Base-by-base conservation (phyloP, 2,329 filamentous ascomycete genomes). In the Aspergillus pseudotamarii region DNA sequence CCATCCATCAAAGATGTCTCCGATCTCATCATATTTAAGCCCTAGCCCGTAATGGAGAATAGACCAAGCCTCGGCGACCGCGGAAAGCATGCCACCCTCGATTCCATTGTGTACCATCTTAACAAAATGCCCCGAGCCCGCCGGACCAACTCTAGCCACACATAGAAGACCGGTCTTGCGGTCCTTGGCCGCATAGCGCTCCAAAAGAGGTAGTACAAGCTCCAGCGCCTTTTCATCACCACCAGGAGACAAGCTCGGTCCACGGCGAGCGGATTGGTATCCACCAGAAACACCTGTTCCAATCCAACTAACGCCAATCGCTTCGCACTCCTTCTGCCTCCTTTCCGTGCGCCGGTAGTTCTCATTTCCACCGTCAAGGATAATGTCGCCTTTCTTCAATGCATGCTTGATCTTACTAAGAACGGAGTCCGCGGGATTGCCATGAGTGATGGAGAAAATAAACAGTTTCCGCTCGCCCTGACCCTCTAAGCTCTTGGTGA, bases 71-170 rank as follows among this genome's bases (percentile, higher is more conserved):
- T 92, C 89, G 16, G 84, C 85, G 6, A 91, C 81, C 0, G 84
- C 81, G 59, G 78, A 85, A 79, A 92, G 85, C 86, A 92, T 90
- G 1, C 88, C 89, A 64, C 91, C 88, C 72, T 92, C 89, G 64
- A 92, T 91, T 1, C 89, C 89, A 66, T 92, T 91, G 72, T 92
- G 89, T 4, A 91, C 83, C 88, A 91, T 92, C 79, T 92, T 92
- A 46, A 91, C 88, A 70, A 89, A 92, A 73, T 92, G 89, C 0
- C 89, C 89, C 1, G 85, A 83, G 1, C 89, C 89, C 0, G 85
- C 85, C 2, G 85, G 84, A 0, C 89, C 89, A 54, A 89, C 82
- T 30, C 83, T 80, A 0, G 79, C 84, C 0, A 89, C 87, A 68
- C 89, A 91, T 0, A 88, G 83, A 12, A 80, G 83, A 0, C 86